A percentile compares a stretch with the other conserved stretches of the same genome.
Conservation (phyloP, 176 grass and related monocot species). For the Coix lacrymajobi region DNA sequence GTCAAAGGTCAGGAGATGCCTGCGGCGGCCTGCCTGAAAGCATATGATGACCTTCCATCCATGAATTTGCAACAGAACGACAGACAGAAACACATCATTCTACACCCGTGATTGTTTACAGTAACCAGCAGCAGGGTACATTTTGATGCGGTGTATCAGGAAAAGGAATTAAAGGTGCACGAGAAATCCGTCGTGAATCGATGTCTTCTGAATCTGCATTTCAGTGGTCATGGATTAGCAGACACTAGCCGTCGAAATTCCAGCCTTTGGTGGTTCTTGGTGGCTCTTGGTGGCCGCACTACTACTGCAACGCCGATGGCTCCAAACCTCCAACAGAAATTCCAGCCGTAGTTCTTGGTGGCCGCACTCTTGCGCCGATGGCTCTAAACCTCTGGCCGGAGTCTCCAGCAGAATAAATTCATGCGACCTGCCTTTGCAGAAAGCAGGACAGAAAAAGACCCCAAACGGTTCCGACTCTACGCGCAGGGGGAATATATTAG, state of each 20-base stretch:
- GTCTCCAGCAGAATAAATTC: constrained; percentile 36
- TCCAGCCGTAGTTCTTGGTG: constrained; percentile 33
- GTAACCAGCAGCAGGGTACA: not conserved
- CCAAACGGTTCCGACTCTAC: constrained; percentile 36
- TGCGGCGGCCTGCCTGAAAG: not conserved
- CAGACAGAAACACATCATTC: constrained; percentile 15
- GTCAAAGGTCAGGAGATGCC: not conserved
- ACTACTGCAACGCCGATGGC: not conserved
- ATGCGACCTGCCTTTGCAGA: constrained; percentile 17
- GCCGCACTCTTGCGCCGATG: constrained; percentile 21
- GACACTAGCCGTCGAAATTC: constrained; percentile 25
- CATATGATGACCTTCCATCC: not conserved
- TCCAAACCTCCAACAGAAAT: constrained; percentile 31
- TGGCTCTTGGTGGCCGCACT: constrained; percentile 38
- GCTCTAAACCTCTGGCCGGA: constrained; percentile 30
- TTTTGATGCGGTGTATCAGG: constrained; percentile 2
- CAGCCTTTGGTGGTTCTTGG: constrained; percentile 28
- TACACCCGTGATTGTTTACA: constrained; percentile 1
- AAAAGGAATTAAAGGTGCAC: not conserved
- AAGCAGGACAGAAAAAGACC: constrained; percentile 33
- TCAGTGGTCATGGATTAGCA: constrained; percentile 16
- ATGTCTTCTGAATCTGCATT: constrained; percentile 18
- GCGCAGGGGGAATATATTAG: constrained; percentile 34
- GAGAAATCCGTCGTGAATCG: not conserved
- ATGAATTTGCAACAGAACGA: constrained; percentile 19